These are phyloP conservation scores for Mycena indigotica DNA, from an alignment of 768 basidiomycete genomes.

Conservation along the genomic window DNA sequence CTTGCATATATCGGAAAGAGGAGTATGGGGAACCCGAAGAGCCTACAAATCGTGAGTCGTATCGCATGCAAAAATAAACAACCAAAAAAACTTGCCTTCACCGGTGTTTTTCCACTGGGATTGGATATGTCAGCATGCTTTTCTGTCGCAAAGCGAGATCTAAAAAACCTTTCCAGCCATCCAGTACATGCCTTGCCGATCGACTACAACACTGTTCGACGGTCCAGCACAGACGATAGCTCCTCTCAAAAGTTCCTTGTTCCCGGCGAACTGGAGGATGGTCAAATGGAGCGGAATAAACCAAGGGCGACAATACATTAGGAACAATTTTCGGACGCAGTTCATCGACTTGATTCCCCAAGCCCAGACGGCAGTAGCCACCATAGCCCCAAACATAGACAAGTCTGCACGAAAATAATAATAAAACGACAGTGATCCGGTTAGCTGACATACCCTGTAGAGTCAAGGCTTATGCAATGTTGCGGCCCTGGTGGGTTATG, in stretches of 20 bases:
- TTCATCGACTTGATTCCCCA: constrained; percentile 82
- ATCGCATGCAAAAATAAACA: too few species aligned
- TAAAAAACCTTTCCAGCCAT: constrained; percentile 73
- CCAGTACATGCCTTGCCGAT: constrained; percentile 84
- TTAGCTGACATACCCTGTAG: constrained; percentile 58
- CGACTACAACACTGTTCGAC: constrained; percentile 80
- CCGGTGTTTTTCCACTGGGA: constrained; percentile 91
- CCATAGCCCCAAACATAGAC: constrained; percentile 90
- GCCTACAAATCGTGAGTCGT: constrained; percentile 43
- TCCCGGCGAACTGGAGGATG: constrained; percentile 65
- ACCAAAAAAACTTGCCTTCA: constrained; percentile 56
- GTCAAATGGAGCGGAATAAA: background rate
- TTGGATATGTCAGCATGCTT: too few species aligned
- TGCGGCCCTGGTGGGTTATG: constrained; percentile 57
- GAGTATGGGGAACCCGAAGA: constrained; percentile 91
- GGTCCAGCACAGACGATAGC: constrained; percentile 75
- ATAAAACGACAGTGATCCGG: background rate
- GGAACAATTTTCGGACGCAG: constrained; percentile 83
- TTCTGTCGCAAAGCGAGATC: constrained; percentile 3
- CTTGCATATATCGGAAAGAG: constrained; percentile 82
- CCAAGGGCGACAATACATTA: constrained; percentile 47
- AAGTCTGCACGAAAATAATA: constrained; percentile 42
- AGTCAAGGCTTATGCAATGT: constrained; percentile 81
- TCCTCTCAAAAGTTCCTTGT: constrained; percentile 66
- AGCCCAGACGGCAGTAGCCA: constrained; percentile 88